Evolutionary conservation across 2,329 filamentous ascomycete genomes (phyloP), one percentile per base, ranked within the genome.

Genomic region (Penicillium sp.): DNA sequence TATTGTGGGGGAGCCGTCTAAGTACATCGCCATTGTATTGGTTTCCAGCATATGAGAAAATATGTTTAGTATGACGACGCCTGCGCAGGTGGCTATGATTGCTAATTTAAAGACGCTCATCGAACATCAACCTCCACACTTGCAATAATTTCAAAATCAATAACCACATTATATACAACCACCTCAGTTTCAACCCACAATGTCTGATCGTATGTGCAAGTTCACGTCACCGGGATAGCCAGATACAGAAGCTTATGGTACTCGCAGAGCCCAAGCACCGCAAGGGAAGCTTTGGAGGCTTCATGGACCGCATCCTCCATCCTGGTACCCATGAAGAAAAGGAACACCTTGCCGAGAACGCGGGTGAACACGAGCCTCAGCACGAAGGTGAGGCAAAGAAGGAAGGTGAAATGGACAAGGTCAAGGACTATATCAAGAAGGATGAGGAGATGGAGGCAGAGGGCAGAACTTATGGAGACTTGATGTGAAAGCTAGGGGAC

Each of bases 281-380:
- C 29, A 43, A 44, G 29, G 39, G 38, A 43, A 44, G 47, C 16
- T 24, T 50, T 13, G 40, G 40, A 13, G 47, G 40, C 47, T 32
- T 50, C 18, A 38, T 50, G 47, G 47, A 50, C 21, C 39, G 39
- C 10, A 38, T 50, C 16, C 40, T 50, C 18, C 47, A 50, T 13
- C 47, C 39, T 8, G 47, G 32, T 13, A 38, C 34, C n/a, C 47
- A 41, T n/a, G 27, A 49, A 5, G n/a, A 48, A 4, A 38, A 50
- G 21, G 29, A 50, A 4, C 47, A 43, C 4, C 29, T 18, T 5
- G 16, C 22, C 14, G 27, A 50, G 29, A 27, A 41, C 13, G 42
- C 42, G 38, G 39, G 42, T 34, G 9, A 24, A 8, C 21, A 47
- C 14, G 45, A 48, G 6, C 36, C 36, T 41, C 27, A 44, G 6